Evolutionary conservation across 805 yeast species (phyloP), one percentile per base, ranked within the genome.

Genomic region (Candida nonsorbophila): DNA sequence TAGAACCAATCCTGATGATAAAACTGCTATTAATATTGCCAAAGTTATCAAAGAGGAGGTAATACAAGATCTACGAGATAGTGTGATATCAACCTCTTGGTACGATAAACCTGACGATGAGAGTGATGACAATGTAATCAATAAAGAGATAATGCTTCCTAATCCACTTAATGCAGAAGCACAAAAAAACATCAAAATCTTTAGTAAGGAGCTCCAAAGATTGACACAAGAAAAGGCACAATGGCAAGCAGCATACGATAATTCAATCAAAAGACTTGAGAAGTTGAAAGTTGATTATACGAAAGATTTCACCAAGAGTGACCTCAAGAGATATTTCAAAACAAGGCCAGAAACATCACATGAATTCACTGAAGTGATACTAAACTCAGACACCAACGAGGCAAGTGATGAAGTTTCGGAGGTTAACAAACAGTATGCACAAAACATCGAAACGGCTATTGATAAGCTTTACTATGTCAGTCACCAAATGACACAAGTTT

Each of bases 51-150:
- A 76, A 45, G 79, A 77, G 30, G 85, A 79, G 43, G 43, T 80
- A 4, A 53, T 81, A 6, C 53, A 68, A 16, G 85, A 77, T 41
- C 51, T 84, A 31, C 59, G 65, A 11, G 70, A 74, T 21, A 85
- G 84, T 6, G 62, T 65, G 33, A 64, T 83, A 10, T 59, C 72
- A 28, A 74, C 82, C 3, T 75, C 81, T 45, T 84, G 92, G 94
- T 79, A 80, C 69, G 63, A 61, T 29, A 51, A 67, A 9, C 41
- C 44, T 10, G 53, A 48, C 4, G 46, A 41, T 2, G 45, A 45
- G 3, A 53, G 41, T 4, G 47, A 44, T 6, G 45, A 44, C 4
- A 23, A 28, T 21, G 29, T 47, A 10, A 37, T 45, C 13, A 53
- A 48, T 29, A 51, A 44, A 25, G 52, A 54, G 23, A 51, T 61